Conservation (phyloP, 768 basidiomycete species). For the Coprinellus micaceus region DNA sequence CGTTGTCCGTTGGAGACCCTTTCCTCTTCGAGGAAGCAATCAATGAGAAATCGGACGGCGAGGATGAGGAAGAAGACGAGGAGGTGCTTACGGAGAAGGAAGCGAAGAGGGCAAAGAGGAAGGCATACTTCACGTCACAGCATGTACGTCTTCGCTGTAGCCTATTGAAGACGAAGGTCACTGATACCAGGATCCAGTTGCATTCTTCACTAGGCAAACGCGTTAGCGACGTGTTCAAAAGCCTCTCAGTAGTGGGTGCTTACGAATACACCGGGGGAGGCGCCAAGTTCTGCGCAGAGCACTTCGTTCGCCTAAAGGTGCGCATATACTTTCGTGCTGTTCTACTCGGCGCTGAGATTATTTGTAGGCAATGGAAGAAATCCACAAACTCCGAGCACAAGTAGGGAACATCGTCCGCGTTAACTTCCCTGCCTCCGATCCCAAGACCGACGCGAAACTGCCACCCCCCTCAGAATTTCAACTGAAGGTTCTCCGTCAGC, state of each 20-base stretch:
- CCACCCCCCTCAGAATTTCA: slow-evolving; percentile 76
- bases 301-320: slow-evolving; percentile 91
- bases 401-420: slow-evolving; percentile 78
- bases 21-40: slow-evolving; percentile 83
- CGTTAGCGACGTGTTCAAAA: slow-evolving; percentile 81
- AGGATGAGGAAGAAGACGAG: slow-evolving; percentile 36
- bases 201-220: slow-evolving; percentile 79
- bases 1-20: slow-evolving; percentile 91
- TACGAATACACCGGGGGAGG: slow-evolving; percentile 89
- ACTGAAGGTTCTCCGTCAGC: slow-evolving; percentile 88
- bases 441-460: slow-evolving; percentile 61
- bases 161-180: not conserved
- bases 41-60: slow-evolving; percentile 23
- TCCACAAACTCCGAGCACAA: slow-evolving; percentile 90
- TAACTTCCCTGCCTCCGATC: slow-evolving; percentile 66
- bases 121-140: slow-evolving; percentile 80
- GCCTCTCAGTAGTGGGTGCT: slow-evolving; percentile 92
- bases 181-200: slow-evolving; percentile 36
- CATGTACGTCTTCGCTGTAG: slow-evolving; percentile 44
- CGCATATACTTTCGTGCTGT: no score
- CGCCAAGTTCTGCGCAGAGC: slow-evolving; percentile 75
- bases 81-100: slow-evolving; percentile 50
- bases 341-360: no score
- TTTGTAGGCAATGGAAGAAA: slow-evolving; percentile 95
- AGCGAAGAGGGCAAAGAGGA: slow-evolving; percentile 54